Evolutionary conservation across 441 rosid genomes (phyloP).

Genomic region (Viola pubescens): DNA sequence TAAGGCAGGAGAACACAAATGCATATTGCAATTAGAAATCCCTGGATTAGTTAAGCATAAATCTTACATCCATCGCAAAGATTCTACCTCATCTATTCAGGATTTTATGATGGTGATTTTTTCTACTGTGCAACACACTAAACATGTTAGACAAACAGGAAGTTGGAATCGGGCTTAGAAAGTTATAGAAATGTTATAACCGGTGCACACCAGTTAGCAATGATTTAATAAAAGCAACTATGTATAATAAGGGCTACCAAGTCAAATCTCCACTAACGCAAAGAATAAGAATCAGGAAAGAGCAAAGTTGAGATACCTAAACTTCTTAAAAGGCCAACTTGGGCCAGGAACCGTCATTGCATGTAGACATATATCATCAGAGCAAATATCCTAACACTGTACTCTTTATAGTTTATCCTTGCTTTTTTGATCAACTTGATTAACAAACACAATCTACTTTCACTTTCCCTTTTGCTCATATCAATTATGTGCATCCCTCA

Average conservation of each 20-base stretch:
- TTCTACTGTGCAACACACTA: neutral
- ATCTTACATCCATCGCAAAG: neutral
- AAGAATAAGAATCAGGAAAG: constrained; percentile 20
- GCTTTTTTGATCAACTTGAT: constrained; percentile 18
- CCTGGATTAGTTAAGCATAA: neutral
- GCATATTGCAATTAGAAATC: too few species aligned
- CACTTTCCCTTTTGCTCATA: constrained; percentile 21
- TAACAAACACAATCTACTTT: constrained; percentile 12
- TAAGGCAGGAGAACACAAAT: neutral
- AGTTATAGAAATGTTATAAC: constrained; percentile 9
- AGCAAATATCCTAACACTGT: constrained; percentile 20
- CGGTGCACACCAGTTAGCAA: constrained; percentile 16
- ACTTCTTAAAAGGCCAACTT: constrained; percentile 8
- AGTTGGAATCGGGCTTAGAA: constrained; percentile 5
- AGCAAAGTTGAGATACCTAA: constrained; percentile 28
- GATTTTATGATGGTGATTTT: constrained; percentile 7
- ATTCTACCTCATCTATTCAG: constrained; percentile 1
- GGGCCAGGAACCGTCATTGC: constrained; percentile 26
- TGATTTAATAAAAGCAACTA: constrained; percentile 8
- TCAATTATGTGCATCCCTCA: constrained; percentile 8
- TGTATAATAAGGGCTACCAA: constrained; percentile 9
- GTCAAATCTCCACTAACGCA: constrained; percentile 28
- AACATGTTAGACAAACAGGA: constrained; percentile 13
- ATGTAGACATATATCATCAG: constrained; percentile 20
- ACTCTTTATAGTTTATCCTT: constrained; percentile 28